Evolutionary conservation across 1,284 basidiomycete species (phyloP).

Genomic region (Ganoderma lingzhi): DNA sequence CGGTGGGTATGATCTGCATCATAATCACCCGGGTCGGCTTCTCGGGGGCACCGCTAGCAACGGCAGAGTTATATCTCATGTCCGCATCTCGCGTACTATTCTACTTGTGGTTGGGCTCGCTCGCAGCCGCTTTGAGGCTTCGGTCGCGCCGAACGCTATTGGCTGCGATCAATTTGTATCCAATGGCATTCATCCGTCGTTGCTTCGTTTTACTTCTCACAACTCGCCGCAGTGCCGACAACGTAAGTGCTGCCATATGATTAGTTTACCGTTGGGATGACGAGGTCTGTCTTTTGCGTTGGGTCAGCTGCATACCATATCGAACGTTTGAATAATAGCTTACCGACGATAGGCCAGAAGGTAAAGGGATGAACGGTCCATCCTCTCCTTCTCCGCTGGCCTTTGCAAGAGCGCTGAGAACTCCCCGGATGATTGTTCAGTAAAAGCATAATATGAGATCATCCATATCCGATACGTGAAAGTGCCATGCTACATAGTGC

Average conservation of each 20-base stretch:
- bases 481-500: background rate
- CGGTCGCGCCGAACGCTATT: background rate
- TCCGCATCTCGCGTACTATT: background rate
- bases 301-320: background rate
- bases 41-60: background rate
- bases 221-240: background rate
- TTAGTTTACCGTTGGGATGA: background rate
- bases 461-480: background rate
- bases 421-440: background rate
- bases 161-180: background rate
- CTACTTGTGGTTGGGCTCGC: background rate
- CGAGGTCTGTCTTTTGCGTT: background rate
- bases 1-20: no score
- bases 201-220: background rate
- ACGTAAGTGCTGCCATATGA: background rate
- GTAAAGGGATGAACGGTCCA: background rate
- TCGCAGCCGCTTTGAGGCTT: background rate
- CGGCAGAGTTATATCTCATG: background rate
- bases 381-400: background rate
- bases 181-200: background rate
- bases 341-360: background rate
- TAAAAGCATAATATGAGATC: background rate
- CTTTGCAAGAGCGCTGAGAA: background rate
- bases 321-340: background rate
- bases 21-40: background rate